Evolutionary conservation across 2,329 filamentous ascomycete genomes (phyloP), one percentile per base, ranked within the genome.

Genomic region (Talaromyces sp.): DNA sequence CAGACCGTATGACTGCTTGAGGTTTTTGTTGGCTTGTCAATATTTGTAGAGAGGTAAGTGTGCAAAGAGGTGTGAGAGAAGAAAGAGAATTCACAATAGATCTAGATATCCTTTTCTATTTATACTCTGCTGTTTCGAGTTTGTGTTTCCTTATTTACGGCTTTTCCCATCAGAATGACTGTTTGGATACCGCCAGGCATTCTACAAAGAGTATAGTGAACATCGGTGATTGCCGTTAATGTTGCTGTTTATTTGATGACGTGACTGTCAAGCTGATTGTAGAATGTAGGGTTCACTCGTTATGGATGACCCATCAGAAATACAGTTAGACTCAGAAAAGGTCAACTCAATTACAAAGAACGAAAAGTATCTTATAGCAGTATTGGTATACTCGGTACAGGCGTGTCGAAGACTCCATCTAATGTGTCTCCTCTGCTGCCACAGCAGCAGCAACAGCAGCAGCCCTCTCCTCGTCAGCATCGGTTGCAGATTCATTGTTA

Each of bases 381-480:
- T 39, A 37, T 22, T 56, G 52, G 52, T 56, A 56, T 56, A 56
- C 52, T 50, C 16, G 13, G 45, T 50, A 61, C 33, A 61, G 45
- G 37, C 37, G 39, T 41, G 47, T 45, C 37, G 41, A 22, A 37
- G 16, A 35, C 41, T 37, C 37, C 59, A 56, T 33, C 54, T 62
- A 66, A 13, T 66, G 64, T 24, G 54, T 39, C 60, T 66, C 64
- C 37, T 66, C 64, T 59, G 52, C 60, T 33, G 64, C 64, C 33
- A 66, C 54, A 24, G 64, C 64, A 3, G 64, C 63, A 16, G 63
- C 63, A 50, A 65, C 59, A 41, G 63, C 63, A 45, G 63, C 64
- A 10, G 61, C 65, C n/a, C 65, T 63, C 9, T 66, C 65, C 19
- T 63, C 61, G 8, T 64, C 47, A 39, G 62, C 27, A 22, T 45